Conservation (phyloP, 2,329 filamentous ascomycete genomes). For the Colletotrichum siamense region DNA sequence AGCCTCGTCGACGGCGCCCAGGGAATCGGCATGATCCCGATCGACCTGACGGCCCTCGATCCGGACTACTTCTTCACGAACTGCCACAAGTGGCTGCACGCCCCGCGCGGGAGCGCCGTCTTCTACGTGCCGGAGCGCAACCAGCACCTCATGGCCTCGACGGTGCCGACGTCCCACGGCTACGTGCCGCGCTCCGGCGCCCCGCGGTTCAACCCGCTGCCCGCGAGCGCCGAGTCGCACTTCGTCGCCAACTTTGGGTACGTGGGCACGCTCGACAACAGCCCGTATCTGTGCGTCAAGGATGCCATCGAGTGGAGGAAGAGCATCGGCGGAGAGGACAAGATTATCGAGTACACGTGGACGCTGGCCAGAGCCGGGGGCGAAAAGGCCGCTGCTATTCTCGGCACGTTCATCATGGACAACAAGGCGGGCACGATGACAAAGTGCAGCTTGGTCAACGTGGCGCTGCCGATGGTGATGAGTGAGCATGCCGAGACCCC, state of each 20-base stretch:
- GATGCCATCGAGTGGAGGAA: slow-evolving; percentile 75
- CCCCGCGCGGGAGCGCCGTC: slow-evolving; percentile 80
- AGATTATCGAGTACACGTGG: slow-evolving; percentile 68
- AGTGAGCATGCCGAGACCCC: slow-evolving; percentile 27
- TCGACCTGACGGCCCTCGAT: slow-evolving; percentile 71
- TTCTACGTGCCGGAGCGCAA: slow-evolving; percentile 81
- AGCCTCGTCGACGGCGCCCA: slow-evolving; percentile 87
- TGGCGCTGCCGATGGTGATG: slow-evolving; percentile 70
- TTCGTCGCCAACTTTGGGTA: slow-evolving; percentile 80
- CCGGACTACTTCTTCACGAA: slow-evolving; percentile 90
- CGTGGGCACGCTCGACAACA: slow-evolving; percentile 76
- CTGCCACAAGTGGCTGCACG: slow-evolving; percentile 89
- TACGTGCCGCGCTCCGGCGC: slow-evolving; percentile 57
- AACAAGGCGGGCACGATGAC: slow-evolving; percentile 67
- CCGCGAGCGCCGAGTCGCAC: slow-evolving; percentile 50
- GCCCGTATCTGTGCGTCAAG: slow-evolving; percentile 74
- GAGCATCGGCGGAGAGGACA: slow-evolving; percentile 74
- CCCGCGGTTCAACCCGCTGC: slow-evolving; percentile 44
- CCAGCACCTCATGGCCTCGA: slow-evolving; percentile 75
- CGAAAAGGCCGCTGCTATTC: slow-evolving; percentile 59
- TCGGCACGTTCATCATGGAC: slow-evolving; percentile 77
- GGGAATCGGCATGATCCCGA: slow-evolving; percentile 76
- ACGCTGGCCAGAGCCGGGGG: slow-evolving; percentile 70
- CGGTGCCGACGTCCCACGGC: slow-evolving; percentile 82
- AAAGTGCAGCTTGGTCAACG: slow-evolving; percentile 74